Evolutionary conservation across 345 rosid species (phyloP).

Genomic region (Laguncularia racemosa): DNA sequence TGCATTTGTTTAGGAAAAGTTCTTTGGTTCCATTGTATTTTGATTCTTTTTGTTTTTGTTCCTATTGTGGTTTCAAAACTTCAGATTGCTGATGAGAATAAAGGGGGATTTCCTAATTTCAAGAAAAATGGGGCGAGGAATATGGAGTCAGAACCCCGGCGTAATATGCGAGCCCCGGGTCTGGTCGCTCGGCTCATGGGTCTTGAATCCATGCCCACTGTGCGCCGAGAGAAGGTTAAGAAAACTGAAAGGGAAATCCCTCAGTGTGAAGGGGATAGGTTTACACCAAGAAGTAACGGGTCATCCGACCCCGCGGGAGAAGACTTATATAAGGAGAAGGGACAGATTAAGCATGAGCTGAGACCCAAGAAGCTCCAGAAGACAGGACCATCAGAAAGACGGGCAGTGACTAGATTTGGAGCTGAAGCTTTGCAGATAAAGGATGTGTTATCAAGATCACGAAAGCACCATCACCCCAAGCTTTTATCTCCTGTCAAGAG

Average conservation of each 20-base stretch:
- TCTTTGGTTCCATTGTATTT: not conserved
- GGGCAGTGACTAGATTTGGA: slow-evolving; percentile 59
- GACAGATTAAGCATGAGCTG: slow-evolving; percentile 30
- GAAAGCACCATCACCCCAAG: slow-evolving; percentile 55
- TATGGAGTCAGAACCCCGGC: slow-evolving; percentile 31
- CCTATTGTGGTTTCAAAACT: slow-evolving; percentile 2
- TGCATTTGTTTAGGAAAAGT: not conserved
- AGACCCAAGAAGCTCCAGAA: slow-evolving; percentile 91
- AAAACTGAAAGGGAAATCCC: slow-evolving; percentile 25
- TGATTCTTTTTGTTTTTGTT: slow-evolving; percentile 9
- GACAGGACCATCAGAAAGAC: slow-evolving; percentile 44
- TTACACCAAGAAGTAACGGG: slow-evolving; percentile 3
- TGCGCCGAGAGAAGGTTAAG: slow-evolving; percentile 45
- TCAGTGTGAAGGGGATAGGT: slow-evolving; percentile 21
- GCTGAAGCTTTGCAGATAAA: slow-evolving; percentile 78
- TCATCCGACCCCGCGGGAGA: slow-evolving; percentile 16
- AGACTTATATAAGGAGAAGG: slow-evolving; percentile 25
- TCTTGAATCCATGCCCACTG: slow-evolving; percentile 75
- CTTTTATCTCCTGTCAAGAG: slow-evolving; percentile 60
- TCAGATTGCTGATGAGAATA: slow-evolving; percentile 83
- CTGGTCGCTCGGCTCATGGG: slow-evolving; percentile 98
- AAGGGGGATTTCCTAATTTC: slow-evolving; percentile 52
- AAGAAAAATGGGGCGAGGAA: slow-evolving; percentile 31
- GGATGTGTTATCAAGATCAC: slow-evolving; percentile 54
- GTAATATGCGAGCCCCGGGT: slow-evolving; percentile 50